Evolutionary conservation across 805 yeast genomes (phyloP).

Genomic region (Schizosaccharomyces lindneri): DNA sequence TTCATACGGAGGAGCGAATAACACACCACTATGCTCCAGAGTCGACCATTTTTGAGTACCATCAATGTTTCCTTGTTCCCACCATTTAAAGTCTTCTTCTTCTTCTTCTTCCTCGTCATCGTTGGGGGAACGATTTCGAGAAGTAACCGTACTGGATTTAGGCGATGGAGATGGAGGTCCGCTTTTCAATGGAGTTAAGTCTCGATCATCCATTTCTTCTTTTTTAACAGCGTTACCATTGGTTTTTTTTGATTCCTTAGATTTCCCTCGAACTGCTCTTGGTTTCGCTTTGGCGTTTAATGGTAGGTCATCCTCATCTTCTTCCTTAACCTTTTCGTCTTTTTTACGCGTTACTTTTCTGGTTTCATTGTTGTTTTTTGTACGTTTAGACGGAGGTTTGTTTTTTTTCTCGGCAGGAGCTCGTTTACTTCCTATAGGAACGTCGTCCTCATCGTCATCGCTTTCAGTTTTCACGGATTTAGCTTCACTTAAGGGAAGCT

Average conservation of each 20-base stretch:
- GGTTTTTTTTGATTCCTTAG: no score
- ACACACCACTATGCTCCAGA: slow-evolving; percentile 68
- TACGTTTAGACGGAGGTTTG: neutral
- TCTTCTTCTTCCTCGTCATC: slow-evolving; percentile 25
- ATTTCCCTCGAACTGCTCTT: no score
- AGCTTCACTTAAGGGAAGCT: neutral
- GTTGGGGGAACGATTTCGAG: neutral
- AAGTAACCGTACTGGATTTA: neutral
- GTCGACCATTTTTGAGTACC: slow-evolving; percentile 69
- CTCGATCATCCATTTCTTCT: neutral
- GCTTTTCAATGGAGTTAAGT: neutral
- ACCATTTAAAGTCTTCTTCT: slow-evolving; percentile 54
- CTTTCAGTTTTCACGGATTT: neutral
- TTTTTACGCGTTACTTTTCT: neutral
- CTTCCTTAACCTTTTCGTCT: neutral
- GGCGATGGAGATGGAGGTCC: neutral
- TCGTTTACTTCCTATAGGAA: neutral
- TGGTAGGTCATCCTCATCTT: neutral
- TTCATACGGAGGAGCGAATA: slow-evolving; percentile 81
- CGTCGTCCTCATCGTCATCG: neutral
- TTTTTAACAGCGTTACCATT: neutral
- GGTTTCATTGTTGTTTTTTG: neutral
- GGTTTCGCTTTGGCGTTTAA: no score
- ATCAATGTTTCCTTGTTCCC: slow-evolving; percentile 42
- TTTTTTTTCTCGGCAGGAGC: neutral